Base-by-base conservation (phyloP, 345 rosid genomes). In the Ceriops zippeliana region DNA sequence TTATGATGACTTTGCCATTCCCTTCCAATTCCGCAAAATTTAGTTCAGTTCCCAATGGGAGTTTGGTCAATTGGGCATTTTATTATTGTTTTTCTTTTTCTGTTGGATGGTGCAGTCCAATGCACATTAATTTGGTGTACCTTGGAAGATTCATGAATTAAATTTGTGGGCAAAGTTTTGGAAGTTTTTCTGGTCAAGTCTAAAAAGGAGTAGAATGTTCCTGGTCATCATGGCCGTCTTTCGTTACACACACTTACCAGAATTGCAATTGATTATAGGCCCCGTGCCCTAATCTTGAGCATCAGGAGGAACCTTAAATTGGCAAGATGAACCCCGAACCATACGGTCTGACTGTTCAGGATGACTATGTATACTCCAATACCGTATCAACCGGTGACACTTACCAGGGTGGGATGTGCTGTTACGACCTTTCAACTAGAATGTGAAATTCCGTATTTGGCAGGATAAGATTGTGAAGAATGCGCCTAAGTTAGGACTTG, bases 121-220 rank as follows among this genome's bases (percentile, higher is more conserved):
- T 63, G 65, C 70, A 65, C 63, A 65, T 72, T 65, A 47, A 65
- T 72, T 31, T 49, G 70, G 75, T 58, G 34, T 59, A 61, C 75
- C 56, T 26, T 49, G 4, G 9, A 51, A 65, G 66, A 65, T 72
- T 72, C 58, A 54, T 31, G 27, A 65, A 38, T 72, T 20, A 65
- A 65, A 7, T 17, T 20, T 1, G 21, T 11, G 0, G 5, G 13
- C 6, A 5, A 19, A 11, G 34, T 21, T 26, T 28, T 54, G 46
- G 38, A 38, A 42, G 13, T 64, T 6, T 19, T 58, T 51, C 49
- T 59, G 63, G 71, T 58, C 70, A 38, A 67, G 47, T 65, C 58
- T 34, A 6, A 38, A 42, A 42, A 0, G 17, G 28, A 38, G 17
- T 10, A 58, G 75, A 58, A 58, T 58, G 24, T 28, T 56, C 19